Base-by-base conservation (phyloP, 176 grass and related monocot genomes). In the Carex kokanica region DNA sequence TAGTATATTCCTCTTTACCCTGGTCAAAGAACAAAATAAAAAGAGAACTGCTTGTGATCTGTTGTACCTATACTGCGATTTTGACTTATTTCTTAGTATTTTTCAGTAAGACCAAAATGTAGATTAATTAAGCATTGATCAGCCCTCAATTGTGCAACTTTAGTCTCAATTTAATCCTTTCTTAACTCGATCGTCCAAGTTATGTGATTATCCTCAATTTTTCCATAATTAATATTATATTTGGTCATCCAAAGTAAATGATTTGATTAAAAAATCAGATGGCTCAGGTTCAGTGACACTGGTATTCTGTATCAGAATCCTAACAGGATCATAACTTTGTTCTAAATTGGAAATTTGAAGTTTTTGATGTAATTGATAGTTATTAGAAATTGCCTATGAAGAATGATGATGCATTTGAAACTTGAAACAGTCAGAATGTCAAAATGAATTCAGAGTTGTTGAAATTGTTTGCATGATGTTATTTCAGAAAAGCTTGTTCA, bases 401-500 rank as follows among this genome's bases (percentile, higher is more conserved):
- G 18, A 43, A 70, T n/a, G 32, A 47, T 41, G 6, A 21, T 21
- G 8, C n/a, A 32, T 32, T 78, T 53, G 4, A 74, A 38, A 55
- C 20, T 45, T 2, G 6, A 15, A 78, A 13, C 25, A 32, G 4
- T 27, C 11, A 3, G 16, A 69, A 69, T 69, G 7, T 41, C 65
- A 18, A 69, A 69, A 40, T 17, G 16, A 18, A 41, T 17, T 69
- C 16, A 69, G 56, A 23, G 17, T 60, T 60, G 16, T 38, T 38
- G 4, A 64, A 62, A 54, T 67, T 40, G n/a, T 21, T 47, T 23
- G 31, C 32, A 73, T 17, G 45, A 77, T 38, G 36, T 38, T 38
- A 38, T 38, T 38, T 38, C 36, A 38, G 36, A 38, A 38, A 38
- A 38, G 36, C 36, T 86, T 97, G 94, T 54, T 97, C 92, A 8